Conservation (phyloP, 2,329 filamentous ascomycete genomes). For the Epicoccum sorghinum region DNA sequence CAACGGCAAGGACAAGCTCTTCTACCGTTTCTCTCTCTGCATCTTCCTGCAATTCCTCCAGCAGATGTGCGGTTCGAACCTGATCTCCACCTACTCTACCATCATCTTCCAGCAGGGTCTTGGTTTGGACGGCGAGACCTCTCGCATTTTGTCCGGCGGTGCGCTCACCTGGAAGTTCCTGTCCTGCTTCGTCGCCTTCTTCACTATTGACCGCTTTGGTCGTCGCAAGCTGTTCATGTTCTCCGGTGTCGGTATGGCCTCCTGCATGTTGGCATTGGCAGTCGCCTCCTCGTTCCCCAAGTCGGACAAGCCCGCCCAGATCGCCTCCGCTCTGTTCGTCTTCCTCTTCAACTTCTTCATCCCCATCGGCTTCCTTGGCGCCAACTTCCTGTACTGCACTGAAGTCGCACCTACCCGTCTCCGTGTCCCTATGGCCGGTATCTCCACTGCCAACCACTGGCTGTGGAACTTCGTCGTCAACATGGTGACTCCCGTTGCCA, state of each 20-base stretch:
- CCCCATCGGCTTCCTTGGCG: constrained; percentile 64
- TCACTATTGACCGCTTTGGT: constrained; percentile 73
- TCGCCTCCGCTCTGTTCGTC: constrained; percentile 62
- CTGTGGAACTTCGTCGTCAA: constrained; percentile 49
- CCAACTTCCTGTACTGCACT: constrained; percentile 66
- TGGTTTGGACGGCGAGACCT: constrained; percentile 55
- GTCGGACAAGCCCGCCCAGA: constrained; percentile 55
- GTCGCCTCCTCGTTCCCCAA: constrained; percentile 58
- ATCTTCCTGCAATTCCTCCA: constrained; percentile 59
- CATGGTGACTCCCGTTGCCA: constrained; percentile 49
- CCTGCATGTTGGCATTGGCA: constrained; percentile 62
- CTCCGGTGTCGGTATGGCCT: constrained; percentile 59
- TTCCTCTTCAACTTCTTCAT: constrained; percentile 68
- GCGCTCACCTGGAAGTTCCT: constrained; percentile 64
- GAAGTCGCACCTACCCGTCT: constrained; percentile 62
- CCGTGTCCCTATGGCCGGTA: constrained; percentile 61
- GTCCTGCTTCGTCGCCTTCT: constrained; percentile 68
- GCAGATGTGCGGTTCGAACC: constrained; percentile 58
- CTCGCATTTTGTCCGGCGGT: constrained; percentile 67
- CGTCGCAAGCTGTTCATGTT: constrained; percentile 64
- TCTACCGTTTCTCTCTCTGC: constrained; percentile 62
- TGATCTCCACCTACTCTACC: constrained; percentile 57
- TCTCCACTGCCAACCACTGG: constrained; percentile 63
- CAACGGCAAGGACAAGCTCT: constrained; percentile 68
- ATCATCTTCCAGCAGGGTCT: constrained; percentile 52